Base-by-base conservation (phyloP, 352 stramenopile genomes). In the Globisporangium heterothallicum region DNA sequence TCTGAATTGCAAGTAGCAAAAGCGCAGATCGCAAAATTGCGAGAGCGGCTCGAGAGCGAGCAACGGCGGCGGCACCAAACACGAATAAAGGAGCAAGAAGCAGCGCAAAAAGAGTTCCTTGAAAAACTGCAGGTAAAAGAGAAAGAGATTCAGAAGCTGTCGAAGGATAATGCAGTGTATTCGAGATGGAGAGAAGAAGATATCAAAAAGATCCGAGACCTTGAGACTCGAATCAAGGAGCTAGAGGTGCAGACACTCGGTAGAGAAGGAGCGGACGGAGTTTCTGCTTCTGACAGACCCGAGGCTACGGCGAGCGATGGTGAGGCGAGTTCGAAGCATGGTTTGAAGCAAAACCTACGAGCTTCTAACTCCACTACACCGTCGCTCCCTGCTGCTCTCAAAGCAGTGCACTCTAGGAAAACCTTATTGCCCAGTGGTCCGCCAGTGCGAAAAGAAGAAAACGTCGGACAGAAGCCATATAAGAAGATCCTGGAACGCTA, bases 171-270 rank as follows among this genome's bases (percentile, higher is more conserved):
- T 26, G 60, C 72, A 18, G 72, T 77, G 0, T 88, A 83, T 35
- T 62, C 73, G 22, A 80, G 64, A 38, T 88, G 66, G 70, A 65
- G 70, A 66, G 65, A 84, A 1, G 75, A 89, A 38, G 75, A 89
- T 6, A 32, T 66, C 12, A 70, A 71, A 36, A 70, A 69, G 32
- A 88, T 88, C 25, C 68, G 71, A 25, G 47, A 56, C 29, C 55
- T 88, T 1, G 72, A 82, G n/a, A 59, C 46, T 24, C 61, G 64
- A 6, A 38, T 86, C 18, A 84, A 72, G 42, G 59, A 72, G 3
- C 48, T 86, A 2, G 70, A 82, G 19, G 43, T 51, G 0, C 47
- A 8, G 0, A 21, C 18, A 4, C 45, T 30, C 19, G 22, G 8
- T 18, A 29, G 43, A 4, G 4, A 49, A 2, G 16, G 14, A 19